These are phyloP conservation scores for Citrus reticulata DNA, from an alignment of 345 rosid genomes.

Conservation along the genomic window DNA sequence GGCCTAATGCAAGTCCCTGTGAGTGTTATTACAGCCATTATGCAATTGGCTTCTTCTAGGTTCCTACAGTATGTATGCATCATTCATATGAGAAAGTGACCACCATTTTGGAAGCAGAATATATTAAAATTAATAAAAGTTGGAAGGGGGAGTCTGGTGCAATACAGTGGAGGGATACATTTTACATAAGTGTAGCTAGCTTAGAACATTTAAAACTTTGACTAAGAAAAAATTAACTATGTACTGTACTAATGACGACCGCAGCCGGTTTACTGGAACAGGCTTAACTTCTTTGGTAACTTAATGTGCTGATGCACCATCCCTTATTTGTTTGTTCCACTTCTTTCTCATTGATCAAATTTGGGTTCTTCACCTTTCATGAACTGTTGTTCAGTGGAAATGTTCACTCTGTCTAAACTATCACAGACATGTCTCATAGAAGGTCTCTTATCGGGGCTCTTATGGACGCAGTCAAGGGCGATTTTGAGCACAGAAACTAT, in stretches of 20 bases:
- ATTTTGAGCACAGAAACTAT: slow-evolving; percentile 52
- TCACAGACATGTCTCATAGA: slow-evolving; percentile 53
- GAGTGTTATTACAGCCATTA: neutral
- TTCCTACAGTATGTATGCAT: neutral
- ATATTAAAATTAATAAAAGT: neutral
- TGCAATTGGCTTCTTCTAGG: neutral
- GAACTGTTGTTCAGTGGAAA: neutral
- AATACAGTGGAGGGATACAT: neutral
- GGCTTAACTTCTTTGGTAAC: neutral
- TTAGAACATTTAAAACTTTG: neutral
- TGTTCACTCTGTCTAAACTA: slow-evolving; percentile 46
- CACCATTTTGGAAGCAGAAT: neutral
- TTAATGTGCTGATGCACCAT: neutral
- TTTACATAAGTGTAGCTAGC: neutral
- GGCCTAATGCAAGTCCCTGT: neutral
- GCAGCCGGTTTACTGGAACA: neutral
- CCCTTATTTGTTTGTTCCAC: neutral
- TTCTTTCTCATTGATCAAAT: neutral
- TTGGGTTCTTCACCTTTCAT: neutral
- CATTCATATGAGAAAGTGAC: neutral
- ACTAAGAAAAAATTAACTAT: neutral
- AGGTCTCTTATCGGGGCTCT: slow-evolving; percentile 77
- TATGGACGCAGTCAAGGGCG: slow-evolving; percentile 61
- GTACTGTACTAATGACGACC: neutral
- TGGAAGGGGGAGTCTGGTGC: neutral